These are phyloP conservation scores for Fusarium subtropicale DNA, from an alignment of 2,329 filamentous ascomycete species.

Conservation along the genomic window DNA sequence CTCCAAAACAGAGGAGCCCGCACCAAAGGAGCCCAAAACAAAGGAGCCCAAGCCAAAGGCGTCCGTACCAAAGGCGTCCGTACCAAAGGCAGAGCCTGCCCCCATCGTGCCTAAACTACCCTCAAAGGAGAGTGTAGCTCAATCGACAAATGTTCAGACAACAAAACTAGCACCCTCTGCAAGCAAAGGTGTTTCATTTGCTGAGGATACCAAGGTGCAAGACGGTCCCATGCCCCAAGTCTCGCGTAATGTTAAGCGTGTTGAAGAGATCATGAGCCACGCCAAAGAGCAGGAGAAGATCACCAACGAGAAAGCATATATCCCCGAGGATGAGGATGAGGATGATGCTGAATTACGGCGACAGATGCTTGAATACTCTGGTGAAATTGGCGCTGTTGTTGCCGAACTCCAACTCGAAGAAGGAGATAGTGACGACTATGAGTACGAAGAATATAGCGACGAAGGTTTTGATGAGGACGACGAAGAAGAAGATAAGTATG, in stretches of 20 bases:
- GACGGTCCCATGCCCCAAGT: constrained; percentile 52
- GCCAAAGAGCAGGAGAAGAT: constrained; percentile 66
- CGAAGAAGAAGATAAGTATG: constrained; percentile 70
- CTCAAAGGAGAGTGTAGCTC: constrained; percentile 1
- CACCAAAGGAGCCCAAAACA: not conserved
- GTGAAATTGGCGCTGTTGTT: constrained; percentile 90
- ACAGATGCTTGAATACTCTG: constrained; percentile 93
- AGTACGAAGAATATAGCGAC: constrained; percentile 65
- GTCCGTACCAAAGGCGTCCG: not conserved
- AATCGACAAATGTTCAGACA: constrained; percentile 5
- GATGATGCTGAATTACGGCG: constrained; percentile 84
- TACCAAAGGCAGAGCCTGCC: not conserved
- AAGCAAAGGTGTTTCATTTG: constrained; percentile 73
- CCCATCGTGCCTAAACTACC: not conserved
- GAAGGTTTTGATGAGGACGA: constrained; percentile 65
- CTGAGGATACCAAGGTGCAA: constrained; percentile 67
- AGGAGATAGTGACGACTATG: constrained; percentile 63
- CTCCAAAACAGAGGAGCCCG: constrained; percentile 1
- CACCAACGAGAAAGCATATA: constrained; percentile 60
- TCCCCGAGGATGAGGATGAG: constrained; percentile 78
- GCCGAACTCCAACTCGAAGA: constrained; percentile 90
- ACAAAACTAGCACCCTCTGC: constrained; percentile 16
- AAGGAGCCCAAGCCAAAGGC: not conserved
- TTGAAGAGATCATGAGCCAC: constrained; percentile 68
- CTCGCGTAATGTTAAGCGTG: constrained; percentile 58